Percentiles rank a stretch among this genome's conserved stretches.
Conservation (phyloP, 2,329 filamentous ascomycete genomes). For the Fusarium sp. region DNA sequence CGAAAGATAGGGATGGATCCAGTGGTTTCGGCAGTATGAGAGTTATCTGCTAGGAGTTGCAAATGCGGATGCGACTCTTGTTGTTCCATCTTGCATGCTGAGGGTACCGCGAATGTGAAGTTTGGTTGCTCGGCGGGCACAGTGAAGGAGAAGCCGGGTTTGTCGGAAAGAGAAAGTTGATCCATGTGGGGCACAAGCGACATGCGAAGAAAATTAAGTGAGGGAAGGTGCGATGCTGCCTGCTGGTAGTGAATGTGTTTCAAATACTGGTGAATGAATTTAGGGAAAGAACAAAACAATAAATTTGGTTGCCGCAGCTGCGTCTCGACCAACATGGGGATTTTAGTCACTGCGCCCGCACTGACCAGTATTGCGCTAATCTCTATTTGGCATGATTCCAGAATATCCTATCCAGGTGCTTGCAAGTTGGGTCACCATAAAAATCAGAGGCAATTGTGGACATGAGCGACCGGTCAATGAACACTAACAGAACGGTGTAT, state of each 20-base stretch:
- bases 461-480: too few relatives aligned
- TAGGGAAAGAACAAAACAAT: neutral
- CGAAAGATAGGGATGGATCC: neutral
- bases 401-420: neutral
- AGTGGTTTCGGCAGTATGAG: fast-evolving
- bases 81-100: neutral
- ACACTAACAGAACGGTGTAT: too few relatives aligned
- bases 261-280: neutral
- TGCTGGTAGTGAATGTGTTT: neutral
- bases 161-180: neutral
- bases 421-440: too few relatives aligned
- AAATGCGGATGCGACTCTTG: neutral
- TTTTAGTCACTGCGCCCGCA: neutral
- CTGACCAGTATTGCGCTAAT: fast-evolving
- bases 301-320: neutral
- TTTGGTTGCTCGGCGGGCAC: neutral
- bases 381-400: neutral
- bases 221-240: neutral
- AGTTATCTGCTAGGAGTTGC: fast-evolving
- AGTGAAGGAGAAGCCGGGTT: neutral
- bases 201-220: neutral
- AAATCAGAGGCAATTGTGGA: too few relatives aligned
- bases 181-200: neutral
- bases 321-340: too few relatives aligned
- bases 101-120: neutral